Percentiles rank a stretch among this genome's conserved stretches.
Evolutionary conservation across 345 rosid genomes (phyloP).

Genomic region (Heritiera fomes): DNA sequence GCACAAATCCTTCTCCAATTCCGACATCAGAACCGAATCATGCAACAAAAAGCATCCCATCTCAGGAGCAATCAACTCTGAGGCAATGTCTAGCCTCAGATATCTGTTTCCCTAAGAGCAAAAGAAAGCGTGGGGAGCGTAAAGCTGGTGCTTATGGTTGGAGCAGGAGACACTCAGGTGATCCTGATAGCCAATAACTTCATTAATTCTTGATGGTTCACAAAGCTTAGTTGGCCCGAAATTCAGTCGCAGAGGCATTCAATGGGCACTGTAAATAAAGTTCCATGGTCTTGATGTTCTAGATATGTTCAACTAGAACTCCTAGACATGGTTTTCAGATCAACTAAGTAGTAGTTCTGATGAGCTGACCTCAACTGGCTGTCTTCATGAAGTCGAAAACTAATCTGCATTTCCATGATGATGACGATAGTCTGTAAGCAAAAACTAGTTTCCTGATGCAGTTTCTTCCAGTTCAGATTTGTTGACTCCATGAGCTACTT

Average conservation of each 20-base stretch:
- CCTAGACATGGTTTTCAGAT: not conserved
- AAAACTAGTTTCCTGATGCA: too few species aligned
- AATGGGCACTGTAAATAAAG: not conserved
- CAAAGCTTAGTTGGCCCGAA: conserved; percentile 10
- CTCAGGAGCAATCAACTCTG: conserved; percentile 49
- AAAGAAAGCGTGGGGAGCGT: conserved; percentile 88
- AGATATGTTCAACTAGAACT: not conserved
- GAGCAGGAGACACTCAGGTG: conserved; percentile 64
- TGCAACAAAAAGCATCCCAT: conserved; percentile 19
- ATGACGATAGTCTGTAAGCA: not conserved
- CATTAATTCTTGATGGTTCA: not conserved
- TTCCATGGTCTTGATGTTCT: not conserved
- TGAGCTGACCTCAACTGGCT: not conserved
- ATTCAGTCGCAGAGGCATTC: not conserved
- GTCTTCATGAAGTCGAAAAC: not conserved
- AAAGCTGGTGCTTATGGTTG: conserved; percentile 70
- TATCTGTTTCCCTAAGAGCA: conserved; percentile 66
- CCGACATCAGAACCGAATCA: conserved; percentile 39
- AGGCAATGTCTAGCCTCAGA: conserved; percentile 75
- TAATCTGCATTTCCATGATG: conserved; percentile 5
- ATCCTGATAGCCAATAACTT: conserved; percentile 70
- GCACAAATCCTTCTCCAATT: conserved; percentile 34
- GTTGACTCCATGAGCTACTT: conserved; percentile 18
- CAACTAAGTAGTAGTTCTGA: conserved; percentile 10
- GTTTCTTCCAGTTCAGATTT: conserved; percentile 6